Base-by-base conservation (phyloP, 441 rosid species). In the Breynia disticha region DNA sequence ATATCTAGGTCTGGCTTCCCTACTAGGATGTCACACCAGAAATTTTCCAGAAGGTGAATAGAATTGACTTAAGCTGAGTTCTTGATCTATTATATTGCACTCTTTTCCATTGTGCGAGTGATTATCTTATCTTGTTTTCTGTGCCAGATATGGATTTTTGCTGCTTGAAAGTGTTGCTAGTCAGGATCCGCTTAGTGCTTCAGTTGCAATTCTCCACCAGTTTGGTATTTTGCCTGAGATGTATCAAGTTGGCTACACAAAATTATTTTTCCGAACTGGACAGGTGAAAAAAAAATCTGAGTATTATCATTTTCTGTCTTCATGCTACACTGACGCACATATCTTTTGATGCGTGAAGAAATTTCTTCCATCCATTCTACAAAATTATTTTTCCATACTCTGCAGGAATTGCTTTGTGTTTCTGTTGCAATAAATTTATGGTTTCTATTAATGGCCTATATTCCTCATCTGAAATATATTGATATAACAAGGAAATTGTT, bases 191-290 rank as follows among this genome's bases (percentile, higher is more conserved):
- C 94, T 94, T 56, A 75, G 89, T 58, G 96, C 89, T 57, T 89
- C 99, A 19, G 96, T 94, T 71, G 99, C 97, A 35, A 94, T 94
- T 69, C 99, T 94, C 68, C 96, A 94, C 73, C 99, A 94, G 67
- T 89, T 94, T 52, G 80, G 83, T 66, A 87, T 94, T 62, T 79
- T 87, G 80, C 97, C 97, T 5, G 99, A 94, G 82, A 89, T 94
- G 97, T 89, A 89, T 72, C 97, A 90, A 85, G 99, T 90, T 70
- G 97, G 99, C 63, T 94, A 87, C 77, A 89, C 96, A 17, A 94
- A 94, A 57, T 65, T 94, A 67, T 94, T 94, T 78, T 87, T 94
- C 69, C 90, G 97, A 51, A 73, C 97, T 11, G 97, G 97, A 45
- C 97, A 90, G 99, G 99, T 93, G 66, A 57, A 52, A 64, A 21